A percentile compares a stretch with the other conserved stretches of the same genome.
Conservation (phyloP, 345 rosid species). For the Gossypium stocksii region DNA sequence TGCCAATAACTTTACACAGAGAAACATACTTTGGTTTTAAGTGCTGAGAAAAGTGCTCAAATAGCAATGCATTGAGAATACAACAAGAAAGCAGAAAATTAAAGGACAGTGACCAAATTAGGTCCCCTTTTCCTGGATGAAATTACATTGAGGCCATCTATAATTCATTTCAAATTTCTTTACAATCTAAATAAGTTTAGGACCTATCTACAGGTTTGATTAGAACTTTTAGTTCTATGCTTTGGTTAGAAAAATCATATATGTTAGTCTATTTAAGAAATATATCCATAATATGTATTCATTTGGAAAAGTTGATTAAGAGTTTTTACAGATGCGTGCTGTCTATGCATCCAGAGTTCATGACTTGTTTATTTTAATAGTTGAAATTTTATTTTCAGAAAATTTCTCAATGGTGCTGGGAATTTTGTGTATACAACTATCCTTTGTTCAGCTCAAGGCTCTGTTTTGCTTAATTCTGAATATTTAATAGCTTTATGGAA, state of each 20-base stretch:
- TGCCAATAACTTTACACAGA: neutral
- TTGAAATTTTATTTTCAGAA: neutral
- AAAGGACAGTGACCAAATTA: neutral
- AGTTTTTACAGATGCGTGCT: neutral
- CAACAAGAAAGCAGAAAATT: neutral
- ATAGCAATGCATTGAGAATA: neutral
- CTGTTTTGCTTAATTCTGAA: conserved; percentile 1
- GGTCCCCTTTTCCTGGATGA: neutral
- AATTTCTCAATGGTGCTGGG: neutral
- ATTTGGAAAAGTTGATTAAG: conserved; percentile 5
- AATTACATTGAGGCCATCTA: neutral
- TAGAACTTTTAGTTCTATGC: neutral
- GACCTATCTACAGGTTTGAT: neutral
- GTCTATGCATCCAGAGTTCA: neutral
- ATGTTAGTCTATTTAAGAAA: neutral
- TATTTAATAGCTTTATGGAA: conserved; percentile 16
- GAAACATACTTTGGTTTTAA: neutral
- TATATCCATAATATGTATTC: neutral
- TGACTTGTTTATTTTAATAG: conserved; percentile 7
- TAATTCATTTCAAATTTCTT: neutral
- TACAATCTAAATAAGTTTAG: neutral
- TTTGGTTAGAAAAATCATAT: neutral
- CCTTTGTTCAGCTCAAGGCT: neutral
- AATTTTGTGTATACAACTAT: neutral
- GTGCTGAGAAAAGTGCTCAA: conserved; percentile 4